phyloP scores from a whole-genome alignment of 2,329 filamentous ascomycete species.

The Monosporascus ibericus region DNA sequence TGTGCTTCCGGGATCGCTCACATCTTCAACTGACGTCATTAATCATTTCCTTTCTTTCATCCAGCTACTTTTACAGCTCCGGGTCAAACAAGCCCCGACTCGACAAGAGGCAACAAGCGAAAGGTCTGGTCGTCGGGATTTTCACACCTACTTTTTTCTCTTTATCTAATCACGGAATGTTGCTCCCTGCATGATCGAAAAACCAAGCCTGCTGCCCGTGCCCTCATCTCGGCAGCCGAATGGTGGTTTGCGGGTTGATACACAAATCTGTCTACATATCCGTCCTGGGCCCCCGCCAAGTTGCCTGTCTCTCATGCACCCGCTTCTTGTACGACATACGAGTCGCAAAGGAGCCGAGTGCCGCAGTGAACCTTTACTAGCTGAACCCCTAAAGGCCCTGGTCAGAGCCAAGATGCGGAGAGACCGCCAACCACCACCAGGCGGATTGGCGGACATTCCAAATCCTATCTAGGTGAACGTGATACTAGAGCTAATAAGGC shows the following conservation, averaged over 20 bases:
- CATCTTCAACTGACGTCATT: neutral
- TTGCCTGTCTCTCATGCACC: neutral
- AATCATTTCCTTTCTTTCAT: neutral
- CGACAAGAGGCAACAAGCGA: neutral
- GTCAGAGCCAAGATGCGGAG: neutral
- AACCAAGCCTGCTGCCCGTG: neutral
- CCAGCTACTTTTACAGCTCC: neutral
- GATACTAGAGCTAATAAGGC: neutral
- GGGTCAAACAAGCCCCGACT: neutral
- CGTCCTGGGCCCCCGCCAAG: neutral
- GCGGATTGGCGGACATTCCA: neutral
- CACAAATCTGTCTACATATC: neutral
- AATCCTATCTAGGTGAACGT: neutral
- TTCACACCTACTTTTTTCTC: neutral
- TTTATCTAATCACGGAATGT: neutral
- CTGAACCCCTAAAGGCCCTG: neutral
- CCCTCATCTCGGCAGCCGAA: neutral
- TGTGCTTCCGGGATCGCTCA: neutral
- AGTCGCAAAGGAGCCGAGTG: neutral
- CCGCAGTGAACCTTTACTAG: neutral
- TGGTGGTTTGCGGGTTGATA: neutral
- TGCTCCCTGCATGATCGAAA: neutral
- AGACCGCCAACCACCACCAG: neutral
- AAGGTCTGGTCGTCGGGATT: neutral
- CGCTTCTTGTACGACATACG: neutral